Conservation (phyloP, 257 asterid species). For the Linaria vulgaris region DNA sequence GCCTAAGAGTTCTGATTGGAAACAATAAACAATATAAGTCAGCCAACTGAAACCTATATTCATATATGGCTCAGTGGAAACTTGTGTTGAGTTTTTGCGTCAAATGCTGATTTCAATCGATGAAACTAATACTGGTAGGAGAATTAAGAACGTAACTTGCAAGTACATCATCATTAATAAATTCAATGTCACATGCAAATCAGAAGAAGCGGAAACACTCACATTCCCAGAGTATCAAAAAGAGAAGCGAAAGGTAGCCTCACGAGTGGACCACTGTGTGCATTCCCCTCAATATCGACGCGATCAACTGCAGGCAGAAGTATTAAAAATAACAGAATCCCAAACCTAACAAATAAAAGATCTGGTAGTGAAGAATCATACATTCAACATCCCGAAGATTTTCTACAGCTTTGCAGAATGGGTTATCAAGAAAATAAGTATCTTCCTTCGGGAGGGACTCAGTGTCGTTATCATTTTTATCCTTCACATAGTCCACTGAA, state of each 20-base stretch:
- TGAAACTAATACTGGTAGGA: conserved; percentile 18
- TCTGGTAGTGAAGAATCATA: conserved; percentile 37
- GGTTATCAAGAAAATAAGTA: conserved; percentile 69
- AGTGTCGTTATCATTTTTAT: conserved; percentile 43
- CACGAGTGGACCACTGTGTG: conserved; percentile 55
- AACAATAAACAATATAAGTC: conserved; percentile 1
- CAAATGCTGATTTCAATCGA: conserved; percentile 1
- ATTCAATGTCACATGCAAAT: conserved; percentile 18
- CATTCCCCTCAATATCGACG: conserved; percentile 76
- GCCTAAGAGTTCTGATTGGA: conserved; percentile 17
- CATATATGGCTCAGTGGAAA: not conserved
- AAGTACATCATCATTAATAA: conserved; percentile 6
- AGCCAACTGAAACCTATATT: conserved; percentile 9
- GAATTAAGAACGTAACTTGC: conserved; percentile 14
- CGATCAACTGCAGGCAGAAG: conserved; percentile 79
- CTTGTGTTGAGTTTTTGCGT: not conserved
- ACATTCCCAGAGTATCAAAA: conserved; percentile 92
- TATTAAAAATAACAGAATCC: conserved; percentile 20
- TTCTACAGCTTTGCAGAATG: conserved; percentile 77
- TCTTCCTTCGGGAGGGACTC: conserved; percentile 64
- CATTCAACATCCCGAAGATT: conserved; percentile 86
- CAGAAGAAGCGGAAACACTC: conserved; percentile 39
- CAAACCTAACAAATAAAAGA: conserved; percentile 25
- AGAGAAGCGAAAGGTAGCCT: conserved; percentile 92
- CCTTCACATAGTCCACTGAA: conserved; percentile 53